These are phyloP conservation scores for Cyberlindnera samutprakarnensis DNA, from an alignment of 805 yeast species.

Conservation along the genomic window DNA sequence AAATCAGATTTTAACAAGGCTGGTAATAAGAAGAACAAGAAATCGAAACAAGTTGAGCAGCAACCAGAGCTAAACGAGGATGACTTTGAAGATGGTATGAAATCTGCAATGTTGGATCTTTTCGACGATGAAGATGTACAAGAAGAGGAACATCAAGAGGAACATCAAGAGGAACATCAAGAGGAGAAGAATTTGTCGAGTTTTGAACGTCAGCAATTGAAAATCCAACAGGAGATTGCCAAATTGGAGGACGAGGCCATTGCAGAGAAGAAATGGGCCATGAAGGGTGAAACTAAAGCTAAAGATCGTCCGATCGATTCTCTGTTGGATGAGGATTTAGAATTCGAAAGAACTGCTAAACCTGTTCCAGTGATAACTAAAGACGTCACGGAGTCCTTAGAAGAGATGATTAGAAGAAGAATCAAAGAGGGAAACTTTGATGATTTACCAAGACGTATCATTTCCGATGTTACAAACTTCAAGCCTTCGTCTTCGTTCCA, in stretches of 20 bases:
- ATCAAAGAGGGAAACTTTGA: constrained; percentile 72
- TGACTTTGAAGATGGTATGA: constrained; percentile 55
- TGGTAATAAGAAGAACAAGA: constrained; percentile 19
- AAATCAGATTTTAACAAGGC: constrained; percentile 13
- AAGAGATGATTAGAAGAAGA: constrained; percentile 82
- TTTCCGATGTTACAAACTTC: constrained; percentile 59
- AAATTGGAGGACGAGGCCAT: constrained; percentile 80
- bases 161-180: constrained; percentile 11
- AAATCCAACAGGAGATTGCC: constrained; percentile 69
- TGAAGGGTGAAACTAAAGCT: constrained; percentile 87
- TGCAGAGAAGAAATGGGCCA: constrained; percentile 88
- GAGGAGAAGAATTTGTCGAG: constrained; percentile 47
- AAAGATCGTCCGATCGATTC: constrained; percentile 81
- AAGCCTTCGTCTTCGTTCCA: constrained; percentile 49
- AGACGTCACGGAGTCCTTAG: constrained; percentile 79
- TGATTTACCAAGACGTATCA: constrained; percentile 69
- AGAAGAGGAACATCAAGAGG: constrained; percentile 31
- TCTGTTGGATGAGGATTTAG: constrained; percentile 70
- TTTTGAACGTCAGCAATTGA: constrained; percentile 75
- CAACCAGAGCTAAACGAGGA: constrained; percentile 42
- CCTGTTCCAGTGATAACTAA: constrained; percentile 94
- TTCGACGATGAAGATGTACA: constrained; percentile 38
- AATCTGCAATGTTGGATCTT: constrained; percentile 36
- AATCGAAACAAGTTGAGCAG: constrained; percentile 13
- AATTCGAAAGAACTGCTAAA: constrained; percentile 88